Evolutionary conservation across 805 yeast genomes (phyloP), one percentile per base, ranked within the genome.

Genomic region (Yarrowia phangngaensis): DNA sequence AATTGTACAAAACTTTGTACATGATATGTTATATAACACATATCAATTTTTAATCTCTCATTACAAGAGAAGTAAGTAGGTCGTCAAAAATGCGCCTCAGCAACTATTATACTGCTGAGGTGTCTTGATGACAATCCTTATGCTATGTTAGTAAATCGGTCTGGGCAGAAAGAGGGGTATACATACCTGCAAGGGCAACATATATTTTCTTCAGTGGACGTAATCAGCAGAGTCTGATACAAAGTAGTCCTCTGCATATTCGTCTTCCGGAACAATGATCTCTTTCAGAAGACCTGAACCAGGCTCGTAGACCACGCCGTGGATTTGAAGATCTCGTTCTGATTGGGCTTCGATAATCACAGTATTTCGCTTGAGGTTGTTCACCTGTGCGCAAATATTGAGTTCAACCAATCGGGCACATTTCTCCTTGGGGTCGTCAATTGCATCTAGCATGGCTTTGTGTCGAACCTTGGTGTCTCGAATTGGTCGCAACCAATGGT

Each of bases 301-400:
- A 17, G 87, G 95, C 61, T 88, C 87, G 68, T 87, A 89, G 43
- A 89, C 74, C 59, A 88, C 65, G 0, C 95, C 96, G 73, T 84
- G 79, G 32, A 89, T 80, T 61, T 84, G 82, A 27, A 89, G 71
- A 11, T 79, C 76, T 8, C 82, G 78, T 51, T 69, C 71, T 36
- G 72, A 70, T 49, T 79, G 64, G 17, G 92, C 94, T 49, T 74
- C 72, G 50, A 77, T 72, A 20, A 87, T 90, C 40, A 80, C 75
- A 32, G 82, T 81, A 60, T 81, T 82, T 20, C 68, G 64, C 51
- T 68, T 65, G 45, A 89, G 71, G 38, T 80, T 79, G 53, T 78
- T 74, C 14, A 84, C 83, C 54, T 90, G 92, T 53, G 74, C 74
- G 48, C 78, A 67, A 13, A 87, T 84, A 63, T 88, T 88, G 53